phyloP scores from a whole-genome alignment of 2,329 filamentous ascomycete species.

The Cryphonectria parasitica region DNA sequence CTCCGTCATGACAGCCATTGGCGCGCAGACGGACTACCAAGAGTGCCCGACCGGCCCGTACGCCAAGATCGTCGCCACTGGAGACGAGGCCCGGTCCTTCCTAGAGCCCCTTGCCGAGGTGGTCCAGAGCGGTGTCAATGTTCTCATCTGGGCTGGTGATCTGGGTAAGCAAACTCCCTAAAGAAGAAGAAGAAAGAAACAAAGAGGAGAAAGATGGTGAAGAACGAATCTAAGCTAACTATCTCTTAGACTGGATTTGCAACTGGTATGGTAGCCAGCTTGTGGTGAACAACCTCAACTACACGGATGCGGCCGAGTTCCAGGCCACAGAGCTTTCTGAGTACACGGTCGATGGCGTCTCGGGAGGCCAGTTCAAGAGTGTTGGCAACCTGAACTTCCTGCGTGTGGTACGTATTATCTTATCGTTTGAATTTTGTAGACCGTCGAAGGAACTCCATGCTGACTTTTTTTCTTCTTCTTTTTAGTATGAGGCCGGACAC shows the following conservation, averaged over 20 bases:
- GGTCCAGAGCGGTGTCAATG: slow-evolving; percentile 51
- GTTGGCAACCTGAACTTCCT: slow-evolving; percentile 54
- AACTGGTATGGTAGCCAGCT: slow-evolving; percentile 59
- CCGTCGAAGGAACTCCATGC: neutral
- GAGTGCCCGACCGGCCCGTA: slow-evolving; percentile 46
- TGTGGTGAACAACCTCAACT: slow-evolving; percentile 51
- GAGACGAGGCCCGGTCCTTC: slow-evolving; percentile 49
- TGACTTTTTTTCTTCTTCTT: neutral
- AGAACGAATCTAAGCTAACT: slow-evolving; percentile 16
- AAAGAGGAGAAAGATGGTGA: neutral
- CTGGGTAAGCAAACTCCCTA: slow-evolving; percentile 39
- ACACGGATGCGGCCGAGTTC: slow-evolving; percentile 46
- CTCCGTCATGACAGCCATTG: slow-evolving; percentile 47
- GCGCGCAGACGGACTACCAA: slow-evolving; percentile 45
- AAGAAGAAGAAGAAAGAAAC: too few relatives aligned
- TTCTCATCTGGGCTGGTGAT: slow-evolving; percentile 60
- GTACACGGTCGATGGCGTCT: slow-evolving; percentile 53
- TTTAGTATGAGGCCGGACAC: slow-evolving; percentile 28
- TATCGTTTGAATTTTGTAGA: neutral
- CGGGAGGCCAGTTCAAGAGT: slow-evolving; percentile 55
- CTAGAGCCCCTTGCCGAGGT: slow-evolving; percentile 48
- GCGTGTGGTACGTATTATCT: slow-evolving; percentile 38
- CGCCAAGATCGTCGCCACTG: slow-evolving; percentile 44
- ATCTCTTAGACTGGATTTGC: slow-evolving; percentile 55
- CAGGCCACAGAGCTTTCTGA: slow-evolving; percentile 39